These are phyloP conservation scores for Eucalyptus brandiana DNA, from an alignment of 345 rosid genomes.

Conservation along the genomic window DNA sequence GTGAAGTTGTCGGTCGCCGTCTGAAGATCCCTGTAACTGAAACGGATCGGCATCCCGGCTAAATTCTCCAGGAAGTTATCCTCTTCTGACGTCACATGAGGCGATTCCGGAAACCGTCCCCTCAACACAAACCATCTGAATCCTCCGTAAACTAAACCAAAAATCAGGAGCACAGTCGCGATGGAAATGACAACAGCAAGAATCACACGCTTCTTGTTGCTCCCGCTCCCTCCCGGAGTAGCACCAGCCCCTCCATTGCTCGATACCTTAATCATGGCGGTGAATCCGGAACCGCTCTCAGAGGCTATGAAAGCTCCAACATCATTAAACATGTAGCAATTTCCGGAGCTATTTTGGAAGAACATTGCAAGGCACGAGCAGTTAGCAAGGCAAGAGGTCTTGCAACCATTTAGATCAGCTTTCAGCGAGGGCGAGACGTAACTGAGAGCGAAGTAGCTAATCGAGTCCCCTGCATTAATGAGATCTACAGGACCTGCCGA, in stretches of 20 bases:
- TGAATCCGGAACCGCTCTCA: slow-evolving; percentile 2
- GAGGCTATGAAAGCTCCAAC: slow-evolving; percentile 32
- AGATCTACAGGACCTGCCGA: slow-evolving; percentile 8
- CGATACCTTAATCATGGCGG: slow-evolving; percentile 22
- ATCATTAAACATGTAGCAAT: slow-evolving; percentile 34
- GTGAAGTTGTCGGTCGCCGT: slow-evolving; percentile 72
- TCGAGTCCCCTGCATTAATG: slow-evolving; percentile 15
- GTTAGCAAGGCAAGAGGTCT: slow-evolving; percentile 25
- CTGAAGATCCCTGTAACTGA: slow-evolving; percentile 65
- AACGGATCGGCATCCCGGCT: slow-evolving; percentile 33
- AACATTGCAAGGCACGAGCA: slow-evolving; percentile 42
- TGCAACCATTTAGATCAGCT: slow-evolving; percentile 18
- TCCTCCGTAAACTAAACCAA: slow-evolving; percentile 16
- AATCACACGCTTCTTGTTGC: not conserved
- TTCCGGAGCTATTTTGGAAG: slow-evolving; percentile 21
- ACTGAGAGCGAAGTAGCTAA: slow-evolving; percentile 35
- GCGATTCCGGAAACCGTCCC: not conserved
- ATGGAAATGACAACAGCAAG: slow-evolving; percentile 6
- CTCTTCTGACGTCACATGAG: slow-evolving; percentile 7
- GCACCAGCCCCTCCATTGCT: not conserved
- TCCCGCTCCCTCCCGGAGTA: not conserved
- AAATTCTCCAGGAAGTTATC: slow-evolving; percentile 20
- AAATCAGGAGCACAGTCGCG: not conserved
- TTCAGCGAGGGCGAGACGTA: slow-evolving; percentile 13
- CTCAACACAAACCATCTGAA: not conserved